A percentile compares a stretch with the other conserved stretches of the same genome.
These are phyloP conservation scores for Zoysia matrella DNA, from an alignment of 202 grass and related monocot genomes.

Conservation along the genomic window DNA sequence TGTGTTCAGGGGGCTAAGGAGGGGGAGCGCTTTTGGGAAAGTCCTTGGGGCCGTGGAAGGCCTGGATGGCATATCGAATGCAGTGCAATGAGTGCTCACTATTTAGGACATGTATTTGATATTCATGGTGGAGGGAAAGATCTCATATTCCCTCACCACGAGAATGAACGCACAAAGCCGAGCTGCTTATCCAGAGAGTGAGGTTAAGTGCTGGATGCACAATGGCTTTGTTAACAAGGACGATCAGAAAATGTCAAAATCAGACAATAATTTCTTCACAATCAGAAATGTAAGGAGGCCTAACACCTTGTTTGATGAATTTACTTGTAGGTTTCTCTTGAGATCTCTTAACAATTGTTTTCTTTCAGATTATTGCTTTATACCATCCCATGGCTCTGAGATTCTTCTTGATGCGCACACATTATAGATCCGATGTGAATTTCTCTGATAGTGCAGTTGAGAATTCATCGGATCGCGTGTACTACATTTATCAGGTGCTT, in stretches of 20 bases:
- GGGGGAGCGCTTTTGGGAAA: slow-evolving; percentile 89
- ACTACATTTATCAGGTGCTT: slow-evolving; percentile 59
- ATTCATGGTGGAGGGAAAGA: slow-evolving; percentile 96
- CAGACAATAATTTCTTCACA: slow-evolving; percentile 92
- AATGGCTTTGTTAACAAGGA: slow-evolving; percentile 49
- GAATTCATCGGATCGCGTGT: slow-evolving; percentile 59
- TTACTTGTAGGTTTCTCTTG: not conserved
- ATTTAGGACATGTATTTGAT: slow-evolving; percentile 61
- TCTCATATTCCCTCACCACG: slow-evolving; percentile 96
- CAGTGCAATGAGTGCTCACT: too few species aligned
- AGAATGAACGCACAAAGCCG: slow-evolving; percentile 88
- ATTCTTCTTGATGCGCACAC: slow-evolving; percentile 74
- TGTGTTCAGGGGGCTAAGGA: slow-evolving; percentile 75
- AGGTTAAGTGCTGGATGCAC: not conserved
- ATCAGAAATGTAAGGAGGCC: slow-evolving; percentile 84
- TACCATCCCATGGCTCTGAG: too few species aligned
- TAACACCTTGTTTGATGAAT: not conserved
- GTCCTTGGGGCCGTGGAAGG: slow-evolving; percentile 74
- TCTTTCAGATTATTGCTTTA: too few species aligned
- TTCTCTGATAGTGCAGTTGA: slow-evolving; percentile 75
- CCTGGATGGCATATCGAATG: too few species aligned
- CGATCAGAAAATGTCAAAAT: slow-evolving; percentile 97
- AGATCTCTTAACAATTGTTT: too few species aligned
- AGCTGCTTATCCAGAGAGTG: slow-evolving; percentile 67
- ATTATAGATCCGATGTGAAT: slow-evolving; percentile 94